Evolutionary conservation across 768 basidiomycete genomes (phyloP), one percentile per base, ranked within the genome.

Genomic region (Mycena amicta): DNA sequence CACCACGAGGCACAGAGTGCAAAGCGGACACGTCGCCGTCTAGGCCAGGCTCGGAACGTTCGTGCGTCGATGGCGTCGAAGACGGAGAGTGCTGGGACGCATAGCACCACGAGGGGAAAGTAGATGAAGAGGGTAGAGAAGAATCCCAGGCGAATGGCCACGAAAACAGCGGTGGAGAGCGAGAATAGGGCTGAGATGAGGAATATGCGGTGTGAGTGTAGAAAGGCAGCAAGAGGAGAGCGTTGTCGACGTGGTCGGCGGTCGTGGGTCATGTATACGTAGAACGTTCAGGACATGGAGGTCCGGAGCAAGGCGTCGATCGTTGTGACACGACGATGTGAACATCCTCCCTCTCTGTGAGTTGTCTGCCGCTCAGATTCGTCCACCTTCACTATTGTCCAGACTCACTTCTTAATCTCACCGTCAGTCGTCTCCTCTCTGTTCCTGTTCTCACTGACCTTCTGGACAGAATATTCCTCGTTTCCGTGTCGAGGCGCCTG

Each of bases 51-150:
- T 15, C 55, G 56, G 26, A 62, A 57, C 56, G 47, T 53, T 20
- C 37, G 39, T 30, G 33, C 57, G 31, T 60, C 56, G 12, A 40
- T 3, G 16, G 56, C 53, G 16, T 66, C 57, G 47, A 57, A 39
- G 26, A 56, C 16, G 5, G 64, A 37, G 12, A 60, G 27, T 11
- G 57, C 57, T 5, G 64, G 64, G 12, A 66, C 37, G 29, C 64
- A 66, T 22, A 66, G 51, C 25, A 50, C 53, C 53, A 66, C 64
- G 20, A 66, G 61, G 0, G 64, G 61, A 16, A 60, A 52, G 56
- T 66, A 66, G 2, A 66, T 39, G 23, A 66, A 56, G 5, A 66
- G 59, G 22, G 64, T 66, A 3, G 61, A 63, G 59, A 66, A 66
- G 56, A 63, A 66, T 12, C 64, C 61, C 3, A 66, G 58, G 31